Evolutionary conservation across 2,329 filamentous ascomycete genomes (phyloP).

Genomic region (Exophiala xenobiotica): DNA sequence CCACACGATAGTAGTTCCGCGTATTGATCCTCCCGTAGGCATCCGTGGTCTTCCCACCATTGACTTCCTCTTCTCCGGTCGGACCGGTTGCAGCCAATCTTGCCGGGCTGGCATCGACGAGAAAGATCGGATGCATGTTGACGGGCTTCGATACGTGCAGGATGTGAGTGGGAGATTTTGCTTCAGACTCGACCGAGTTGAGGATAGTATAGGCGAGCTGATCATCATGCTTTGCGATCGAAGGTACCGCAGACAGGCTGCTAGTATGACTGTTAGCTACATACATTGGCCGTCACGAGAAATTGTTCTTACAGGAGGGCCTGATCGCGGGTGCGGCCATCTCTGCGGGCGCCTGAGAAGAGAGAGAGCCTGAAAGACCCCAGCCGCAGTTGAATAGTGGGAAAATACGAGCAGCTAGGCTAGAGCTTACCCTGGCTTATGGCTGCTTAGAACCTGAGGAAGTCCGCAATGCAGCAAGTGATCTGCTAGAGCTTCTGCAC

Average conservation of each 20-base stretch:
- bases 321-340: slow-evolving; percentile 4
- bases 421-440: too few species aligned
- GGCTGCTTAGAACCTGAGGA: too few species aligned
- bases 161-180: slow-evolving; percentile 21
- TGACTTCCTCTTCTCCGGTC: slow-evolving; percentile 81
- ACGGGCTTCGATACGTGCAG: slow-evolving; percentile 44
- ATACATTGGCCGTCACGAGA: background rate
- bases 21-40: slow-evolving; percentile 82
- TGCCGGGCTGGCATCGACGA: slow-evolving; percentile 63
- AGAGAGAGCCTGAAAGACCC: too few species aligned
- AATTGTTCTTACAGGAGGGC: slow-evolving; percentile 2
- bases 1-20: slow-evolving; percentile 94
- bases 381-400: too few species aligned
- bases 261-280: slow-evolving; percentile 9
- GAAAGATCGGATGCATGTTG: slow-evolving; percentile 58
- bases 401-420: too few species aligned
- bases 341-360: background rate
- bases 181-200: slow-evolving; percentile 26
- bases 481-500: too few species aligned
- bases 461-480: too few species aligned
- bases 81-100: slow-evolving; percentile 80
- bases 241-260: slow-evolving; percentile 17
- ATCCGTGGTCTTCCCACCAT: slow-evolving; percentile 84
- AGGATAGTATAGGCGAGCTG: background rate
- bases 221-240: slow-evolving; percentile 3